Evolutionary conservation across 106 monocot genomes (phyloP).

Genomic region (Apostasia shenzhenica): DNA sequence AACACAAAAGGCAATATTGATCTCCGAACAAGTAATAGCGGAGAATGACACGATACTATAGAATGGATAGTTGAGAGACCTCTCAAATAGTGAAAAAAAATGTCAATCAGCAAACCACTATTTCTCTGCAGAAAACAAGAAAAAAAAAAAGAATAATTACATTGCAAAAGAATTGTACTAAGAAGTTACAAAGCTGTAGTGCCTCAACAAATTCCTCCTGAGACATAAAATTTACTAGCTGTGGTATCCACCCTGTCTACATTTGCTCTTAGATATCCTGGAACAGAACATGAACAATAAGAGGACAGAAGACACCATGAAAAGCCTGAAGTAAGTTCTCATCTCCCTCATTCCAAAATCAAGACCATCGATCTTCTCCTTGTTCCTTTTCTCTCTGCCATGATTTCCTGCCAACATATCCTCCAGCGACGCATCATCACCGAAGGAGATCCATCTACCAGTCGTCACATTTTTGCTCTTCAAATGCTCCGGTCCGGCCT

Average conservation of each 20-base stretch:
- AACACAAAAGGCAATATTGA: no score
- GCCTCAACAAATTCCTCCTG: neutral
- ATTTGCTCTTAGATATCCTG: constrained; percentile 77
- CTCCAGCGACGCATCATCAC: constrained; percentile 12
- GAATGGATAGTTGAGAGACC: no score
- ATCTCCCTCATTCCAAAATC: constrained; percentile 82
- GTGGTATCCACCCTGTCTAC: constrained; percentile 19
- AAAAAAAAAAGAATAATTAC: constrained; percentile 3
- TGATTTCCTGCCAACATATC: constrained; percentile 1
- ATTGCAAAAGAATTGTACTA: constrained; percentile 1
- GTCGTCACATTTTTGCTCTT: constrained; percentile 6
- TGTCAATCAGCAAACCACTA: no score
- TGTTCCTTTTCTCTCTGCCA: constrained; percentile 11
- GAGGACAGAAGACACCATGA: constrained; percentile 72
- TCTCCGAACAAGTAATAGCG: no score
- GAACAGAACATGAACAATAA: constrained; percentile 97
- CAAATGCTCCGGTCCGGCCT: constrained; percentile 29
- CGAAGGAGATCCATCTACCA: constrained; percentile 24
- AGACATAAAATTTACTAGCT: constrained; percentile 8
- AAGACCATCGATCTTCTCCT: constrained; percentile 35
- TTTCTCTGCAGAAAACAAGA: no score
- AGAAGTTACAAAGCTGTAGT: neutral
- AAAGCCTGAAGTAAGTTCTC: constrained; percentile 83
- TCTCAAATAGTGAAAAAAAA: no score
- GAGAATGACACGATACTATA: no score